Evolutionary conservation across 805 yeast species (phyloP).

Genomic region (Cephaloascus fragrans): DNA sequence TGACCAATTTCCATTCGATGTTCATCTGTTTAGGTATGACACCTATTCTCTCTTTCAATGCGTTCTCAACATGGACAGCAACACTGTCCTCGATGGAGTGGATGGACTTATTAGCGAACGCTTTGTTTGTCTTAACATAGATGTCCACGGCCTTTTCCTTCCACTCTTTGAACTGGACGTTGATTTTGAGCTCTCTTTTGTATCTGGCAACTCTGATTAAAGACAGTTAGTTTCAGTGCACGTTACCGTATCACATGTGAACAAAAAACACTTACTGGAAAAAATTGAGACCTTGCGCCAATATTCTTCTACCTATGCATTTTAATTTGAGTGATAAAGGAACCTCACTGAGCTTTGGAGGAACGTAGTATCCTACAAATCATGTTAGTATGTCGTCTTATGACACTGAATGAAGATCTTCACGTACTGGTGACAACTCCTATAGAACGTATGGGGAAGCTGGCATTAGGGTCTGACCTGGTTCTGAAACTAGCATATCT

Average conservation of each 20-base stretch:
- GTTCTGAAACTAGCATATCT: not conserved
- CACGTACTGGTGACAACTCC: not conserved
- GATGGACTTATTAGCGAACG: constrained; percentile 59
- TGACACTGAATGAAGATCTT: not conserved
- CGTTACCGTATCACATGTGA: no score
- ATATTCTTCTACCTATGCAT: not conserved
- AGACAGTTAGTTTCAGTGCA: not conserved
- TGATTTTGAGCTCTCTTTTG: not conserved
- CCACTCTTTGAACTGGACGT: constrained; percentile 38
- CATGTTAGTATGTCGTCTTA: not conserved
- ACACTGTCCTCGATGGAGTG: constrained; percentile 32
- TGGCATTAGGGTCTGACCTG: not conserved
- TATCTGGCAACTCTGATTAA: not conserved
- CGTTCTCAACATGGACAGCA: constrained; percentile 55
- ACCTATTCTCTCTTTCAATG: constrained; percentile 40
- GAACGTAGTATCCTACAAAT: not conserved
- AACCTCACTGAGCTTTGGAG: not conserved
- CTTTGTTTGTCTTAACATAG: constrained; percentile 69
- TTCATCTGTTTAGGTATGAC: constrained; percentile 48
- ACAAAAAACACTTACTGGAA: not conserved
- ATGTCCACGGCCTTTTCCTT: constrained; percentile 74
- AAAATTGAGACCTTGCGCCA: not conserved
- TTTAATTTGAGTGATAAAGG: not conserved
- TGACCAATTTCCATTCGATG: constrained; percentile 69
- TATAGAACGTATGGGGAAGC: not conserved